Evolutionary conservation across 192 early-diverging fungal species (phyloP).

Genomic region (Coemansia javaensis): DNA sequence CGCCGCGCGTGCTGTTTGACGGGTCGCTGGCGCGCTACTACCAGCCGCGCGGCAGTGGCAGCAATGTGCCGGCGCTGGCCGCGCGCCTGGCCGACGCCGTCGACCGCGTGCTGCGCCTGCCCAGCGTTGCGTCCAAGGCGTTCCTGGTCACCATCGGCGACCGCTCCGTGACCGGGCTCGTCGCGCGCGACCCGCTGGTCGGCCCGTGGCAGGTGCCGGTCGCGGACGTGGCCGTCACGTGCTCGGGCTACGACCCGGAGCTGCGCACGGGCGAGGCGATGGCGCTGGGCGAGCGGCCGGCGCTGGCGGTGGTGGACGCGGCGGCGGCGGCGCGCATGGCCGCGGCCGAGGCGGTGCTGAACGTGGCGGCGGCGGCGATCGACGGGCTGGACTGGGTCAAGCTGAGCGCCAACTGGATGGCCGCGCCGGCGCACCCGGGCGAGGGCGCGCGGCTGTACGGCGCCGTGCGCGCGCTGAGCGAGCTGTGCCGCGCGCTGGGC

Average conservation of each 20-base stretch:
- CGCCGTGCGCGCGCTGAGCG: slow-evolving; percentile 90
- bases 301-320: slow-evolving; percentile 75
- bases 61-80: slow-evolving; percentile 5
- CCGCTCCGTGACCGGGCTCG: slow-evolving; percentile 89
- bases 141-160: slow-evolving; percentile 99
- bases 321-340: slow-evolving; percentile 96
- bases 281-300: slow-evolving; percentile 96
- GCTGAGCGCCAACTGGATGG: slow-evolving; percentile 99
- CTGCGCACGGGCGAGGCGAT: slow-evolving; percentile 86
- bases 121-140: slow-evolving; percentile 84
- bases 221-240: slow-evolving; percentile 90
- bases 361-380: slow-evolving; percentile 85
- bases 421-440: slow-evolving; percentile 80
- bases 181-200: slow-evolving; percentile 96
- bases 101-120: slow-evolving; percentile 74
- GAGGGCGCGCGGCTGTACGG: slow-evolving; percentile 91
- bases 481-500: slow-evolving; percentile 87
- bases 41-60: slow-evolving; percentile 50
- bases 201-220: slow-evolving; percentile 99
- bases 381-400: slow-evolving; percentile 66
- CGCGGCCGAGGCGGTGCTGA: slow-evolving; percentile 89
- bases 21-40: slow-evolving; percentile 57
- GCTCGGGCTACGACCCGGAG: slow-evolving; percentile 58
- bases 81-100: slow-evolving; percentile 62
- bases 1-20: slow-evolving; percentile 56